Evolutionary conservation across 192 early-diverging fungal species (phyloP), one percentile per base, ranked within the genome.

Genomic region (Mortierella alpina): DNA sequence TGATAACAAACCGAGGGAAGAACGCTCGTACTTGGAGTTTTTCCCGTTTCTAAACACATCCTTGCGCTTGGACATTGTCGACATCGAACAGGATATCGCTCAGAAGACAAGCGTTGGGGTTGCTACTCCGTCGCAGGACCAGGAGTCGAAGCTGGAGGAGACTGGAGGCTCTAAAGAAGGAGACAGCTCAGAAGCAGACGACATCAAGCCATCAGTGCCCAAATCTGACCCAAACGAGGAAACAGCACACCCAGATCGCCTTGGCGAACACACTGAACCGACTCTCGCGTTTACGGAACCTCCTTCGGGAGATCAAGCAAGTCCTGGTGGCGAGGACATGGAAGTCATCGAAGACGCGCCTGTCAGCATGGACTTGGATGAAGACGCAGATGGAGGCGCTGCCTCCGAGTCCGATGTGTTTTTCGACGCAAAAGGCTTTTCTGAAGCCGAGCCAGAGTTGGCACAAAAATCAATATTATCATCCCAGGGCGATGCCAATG

Each of bases 21-120:
- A 98, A 82, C 88, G 91, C 53, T 88, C 93, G 18, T 96, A 91
- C 73, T 83, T 86, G 22, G 93, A 93, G 51, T 91, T 93, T 47
- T 95, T 93, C 72, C 94, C 96, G 2, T 94, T 94, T 73, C 85
- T 98, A 51, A 88, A 93, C 63, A 73, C 88, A 10, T 58, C 82
- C 40, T 49, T 72, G 46, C 83, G 82, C 14, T 84, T 93, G 18
- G 72, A 70, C 5, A 72, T 91, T 31, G 72, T 91, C 17, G 62
- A 66, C 52, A 15, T 70, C 45, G 39, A 18, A 22, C 57, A 42
- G 23, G 45, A 52, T 13, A 14, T 22, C 14, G 6, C 12, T 15
- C 42, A 22, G 17, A 18, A n/a, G 54, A 75, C 13, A 2, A 49
- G 14, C 15, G 14, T 44, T 22, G 48, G 17, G 18, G 48, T 15